A percentile compares a stretch with the other conserved stretches of the same genome.
Conservation (phyloP, 2,329 filamentous ascomycete species). For the Diaporthe citri region DNA sequence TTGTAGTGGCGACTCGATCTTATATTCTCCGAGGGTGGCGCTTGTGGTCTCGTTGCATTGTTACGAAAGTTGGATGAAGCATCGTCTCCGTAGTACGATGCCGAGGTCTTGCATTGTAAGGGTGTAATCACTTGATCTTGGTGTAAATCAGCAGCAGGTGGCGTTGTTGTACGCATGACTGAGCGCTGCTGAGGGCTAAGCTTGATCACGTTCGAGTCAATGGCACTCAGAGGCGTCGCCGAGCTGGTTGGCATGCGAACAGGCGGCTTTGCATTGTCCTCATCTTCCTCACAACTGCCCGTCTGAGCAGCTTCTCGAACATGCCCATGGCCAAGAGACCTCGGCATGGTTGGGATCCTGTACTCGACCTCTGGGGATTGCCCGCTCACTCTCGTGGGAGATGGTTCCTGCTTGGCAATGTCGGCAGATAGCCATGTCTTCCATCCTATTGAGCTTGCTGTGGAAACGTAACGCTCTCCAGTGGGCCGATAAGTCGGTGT, state of each 20-base stretch:
- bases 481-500: conserved; percentile 47
- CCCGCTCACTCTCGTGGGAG: conserved; percentile 43
- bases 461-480: conserved; percentile 54
- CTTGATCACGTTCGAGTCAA: conserved; percentile 45
- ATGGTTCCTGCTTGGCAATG: conserved; percentile 51
- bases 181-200: conserved; percentile 41
- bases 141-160: conserved; percentile 29
- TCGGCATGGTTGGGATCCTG: conserved; percentile 44
- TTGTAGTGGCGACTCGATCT: background rate
- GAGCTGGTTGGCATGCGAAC: conserved; percentile 42
- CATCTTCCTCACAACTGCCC: conserved; percentile 47
- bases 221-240: conserved; percentile 40
- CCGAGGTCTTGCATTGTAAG: background rate
- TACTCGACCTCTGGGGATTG: conserved; percentile 46
- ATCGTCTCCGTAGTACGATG: background rate
- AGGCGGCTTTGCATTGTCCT: conserved; percentile 35
- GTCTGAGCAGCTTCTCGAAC: conserved; percentile 55
- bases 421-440: conserved; percentile 55
- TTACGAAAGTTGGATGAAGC: background rate
- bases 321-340: conserved; percentile 46
- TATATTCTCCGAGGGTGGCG: background rate
- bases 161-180: conserved; percentile 41
- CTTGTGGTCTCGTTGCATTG: background rate
- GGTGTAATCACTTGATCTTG: conserved; percentile 34
- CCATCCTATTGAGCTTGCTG: conserved; percentile 61